phyloP scores from a whole-genome alignment of 768 basidiomycete species.

The Daedaleopsis sinensis region DNA sequence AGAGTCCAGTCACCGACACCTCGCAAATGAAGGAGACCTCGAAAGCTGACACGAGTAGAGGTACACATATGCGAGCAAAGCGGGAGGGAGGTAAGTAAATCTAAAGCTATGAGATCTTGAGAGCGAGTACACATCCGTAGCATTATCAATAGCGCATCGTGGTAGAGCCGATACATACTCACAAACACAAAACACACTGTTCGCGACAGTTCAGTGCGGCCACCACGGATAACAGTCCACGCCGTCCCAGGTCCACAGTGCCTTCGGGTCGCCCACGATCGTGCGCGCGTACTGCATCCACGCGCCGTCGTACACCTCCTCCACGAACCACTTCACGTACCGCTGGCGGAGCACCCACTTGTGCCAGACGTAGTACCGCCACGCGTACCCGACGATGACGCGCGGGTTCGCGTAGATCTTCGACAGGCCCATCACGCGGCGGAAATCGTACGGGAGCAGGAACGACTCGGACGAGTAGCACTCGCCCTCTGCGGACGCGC shows the following conservation, averaged over 20 bases:
- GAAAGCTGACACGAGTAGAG: too few relatives aligned
- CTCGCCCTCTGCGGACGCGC: slow-evolving; percentile 28
- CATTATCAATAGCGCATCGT: not conserved
- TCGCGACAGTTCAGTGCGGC: slow-evolving; percentile 5
- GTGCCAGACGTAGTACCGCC: slow-evolving; percentile 32
- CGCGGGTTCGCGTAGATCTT: slow-evolving; percentile 42
- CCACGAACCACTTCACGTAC: slow-evolving; percentile 45
- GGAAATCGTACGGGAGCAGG: slow-evolving; percentile 45
- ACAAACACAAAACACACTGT: not conserved
- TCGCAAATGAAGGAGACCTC: too few relatives aligned
- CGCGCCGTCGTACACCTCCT: slow-evolving; percentile 38
- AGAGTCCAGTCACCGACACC: too few relatives aligned
- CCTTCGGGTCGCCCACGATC: slow-evolving; percentile 39
- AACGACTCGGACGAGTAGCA: slow-evolving; percentile 46
- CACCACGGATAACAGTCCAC: slow-evolving; percentile 39
- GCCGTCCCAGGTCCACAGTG: slow-evolving; percentile 38
- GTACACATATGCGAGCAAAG: too few relatives aligned
- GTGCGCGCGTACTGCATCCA: slow-evolving; percentile 40
- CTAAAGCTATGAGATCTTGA: too few relatives aligned
- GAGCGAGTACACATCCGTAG: too few relatives aligned
- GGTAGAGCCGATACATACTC: not conserved
- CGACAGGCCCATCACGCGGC: slow-evolving; percentile 41
- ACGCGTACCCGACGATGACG: slow-evolving; percentile 41
- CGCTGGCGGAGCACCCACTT: slow-evolving; percentile 40
- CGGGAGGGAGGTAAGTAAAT: too few relatives aligned